Evolutionary conservation across 83 land plant species (phyloP).

Genomic region (Isoetes engelmannii): DNA sequence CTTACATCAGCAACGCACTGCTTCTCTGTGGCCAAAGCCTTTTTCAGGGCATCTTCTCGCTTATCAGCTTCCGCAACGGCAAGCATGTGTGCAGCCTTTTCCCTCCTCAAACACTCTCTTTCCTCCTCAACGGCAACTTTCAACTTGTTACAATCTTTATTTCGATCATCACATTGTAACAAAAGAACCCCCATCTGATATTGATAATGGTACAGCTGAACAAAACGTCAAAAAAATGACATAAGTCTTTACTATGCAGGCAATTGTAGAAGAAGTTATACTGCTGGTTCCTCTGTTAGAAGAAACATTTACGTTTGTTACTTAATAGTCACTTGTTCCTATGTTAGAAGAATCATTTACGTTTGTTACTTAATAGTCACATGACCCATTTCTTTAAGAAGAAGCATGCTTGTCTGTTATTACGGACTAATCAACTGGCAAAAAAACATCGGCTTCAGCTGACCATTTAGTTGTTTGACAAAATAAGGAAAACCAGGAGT

Average conservation of each 20-base stretch:
- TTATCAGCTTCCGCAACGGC: slow-evolving; percentile 61
- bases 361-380: too few relatives aligned
- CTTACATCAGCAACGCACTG: slow-evolving; percentile 87
- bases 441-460: too few relatives aligned
- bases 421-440: not conserved
- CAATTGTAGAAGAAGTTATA: too few relatives aligned
- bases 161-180: slow-evolving; percentile 48
- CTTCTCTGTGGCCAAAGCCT: slow-evolving; percentile 75
- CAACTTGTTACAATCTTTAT: slow-evolving; percentile 57
- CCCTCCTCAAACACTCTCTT: slow-evolving; percentile 58
- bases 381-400: not conserved
- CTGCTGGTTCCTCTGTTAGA: too few relatives aligned
- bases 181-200: slow-evolving; percentile 91
- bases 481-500: too few relatives aligned
- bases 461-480: too few relatives aligned
- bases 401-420: not conserved
- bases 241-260: not conserved
- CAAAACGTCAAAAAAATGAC: not conserved
- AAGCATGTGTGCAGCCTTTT: slow-evolving; percentile 53
- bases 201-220: slow-evolving; percentile 91
- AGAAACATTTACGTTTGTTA: too few relatives aligned
- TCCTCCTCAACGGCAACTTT: slow-evolving; percentile 45
- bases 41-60: slow-evolving; percentile 62
- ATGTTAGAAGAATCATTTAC: too few relatives aligned
- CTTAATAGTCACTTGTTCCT: too few relatives aligned